A percentile compares a stretch with the other conserved stretches of the same genome.
Evolutionary conservation across 1,139 yeast genomes (phyloP).

Genomic region (Blastobotrys buckinghamii): DNA sequence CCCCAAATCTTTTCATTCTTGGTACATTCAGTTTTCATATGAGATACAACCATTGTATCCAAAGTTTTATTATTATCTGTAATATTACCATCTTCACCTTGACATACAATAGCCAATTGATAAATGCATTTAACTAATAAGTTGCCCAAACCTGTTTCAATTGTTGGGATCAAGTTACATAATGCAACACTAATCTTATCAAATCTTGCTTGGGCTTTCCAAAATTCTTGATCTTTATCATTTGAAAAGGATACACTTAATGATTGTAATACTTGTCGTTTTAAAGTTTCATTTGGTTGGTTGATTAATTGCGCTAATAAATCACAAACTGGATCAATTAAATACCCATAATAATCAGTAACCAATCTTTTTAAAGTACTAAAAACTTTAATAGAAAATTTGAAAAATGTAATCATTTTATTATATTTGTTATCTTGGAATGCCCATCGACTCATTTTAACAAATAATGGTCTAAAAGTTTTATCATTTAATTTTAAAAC

Average conservation of each 20-base stretch:
- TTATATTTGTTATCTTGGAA: constrained; percentile 62
- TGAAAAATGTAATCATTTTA: constrained; percentile 58
- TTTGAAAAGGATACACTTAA: constrained; percentile 74
- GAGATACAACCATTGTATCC: constrained; percentile 49
- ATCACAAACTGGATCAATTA: constrained; percentile 63
- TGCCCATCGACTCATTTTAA: constrained; percentile 89
- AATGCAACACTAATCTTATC: constrained; percentile 61
- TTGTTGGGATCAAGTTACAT: constrained; percentile 55
- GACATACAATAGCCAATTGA: constrained; percentile 58
- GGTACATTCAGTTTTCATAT: constrained; percentile 43
- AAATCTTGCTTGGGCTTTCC: constrained; percentile 85
- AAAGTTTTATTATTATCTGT: constrained; percentile 78
- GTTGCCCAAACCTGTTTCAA: constrained; percentile 49
- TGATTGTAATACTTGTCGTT: constrained; percentile 67
- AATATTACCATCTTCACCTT: constrained; percentile 38
- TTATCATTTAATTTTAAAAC: constrained; percentile 92
- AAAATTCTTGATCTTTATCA: constrained; percentile 81
- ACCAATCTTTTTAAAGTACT: constrained; percentile 80
- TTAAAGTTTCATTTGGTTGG: constrained; percentile 41
- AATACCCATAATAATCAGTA: constrained; percentile 80
- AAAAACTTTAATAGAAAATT: constrained; percentile 78
- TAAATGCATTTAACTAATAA: constrained; percentile 76
- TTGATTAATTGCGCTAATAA: constrained; percentile 37
- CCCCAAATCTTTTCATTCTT: constrained; percentile 75
- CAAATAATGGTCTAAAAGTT: constrained; percentile 87